Evolutionary conservation across 352 stramenopile genomes (phyloP).

Genomic region (Pythium biforme): DNA sequence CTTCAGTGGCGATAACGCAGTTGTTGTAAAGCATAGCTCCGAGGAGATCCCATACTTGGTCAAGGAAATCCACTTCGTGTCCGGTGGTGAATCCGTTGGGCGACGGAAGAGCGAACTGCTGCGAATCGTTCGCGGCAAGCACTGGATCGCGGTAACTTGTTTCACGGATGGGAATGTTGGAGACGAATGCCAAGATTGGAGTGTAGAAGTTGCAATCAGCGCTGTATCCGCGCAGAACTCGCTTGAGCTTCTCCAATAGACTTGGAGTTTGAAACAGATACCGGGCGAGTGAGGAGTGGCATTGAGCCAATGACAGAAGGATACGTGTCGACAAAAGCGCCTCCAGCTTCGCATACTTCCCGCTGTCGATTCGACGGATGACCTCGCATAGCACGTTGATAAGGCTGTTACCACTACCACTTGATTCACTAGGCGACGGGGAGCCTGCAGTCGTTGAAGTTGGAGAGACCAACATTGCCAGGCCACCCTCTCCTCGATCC

Average conservation of each 20-base stretch:
- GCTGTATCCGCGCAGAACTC: constrained; percentile 43
- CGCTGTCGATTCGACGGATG: constrained; percentile 37
- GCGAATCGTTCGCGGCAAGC: constrained; percentile 6
- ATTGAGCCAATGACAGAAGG: constrained; percentile 60
- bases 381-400: constrained; percentile 53
- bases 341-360: constrained; percentile 37
- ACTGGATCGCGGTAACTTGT: constrained; percentile 54
- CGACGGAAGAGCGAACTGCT: constrained; percentile 37
- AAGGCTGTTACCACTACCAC: constrained; percentile 22
- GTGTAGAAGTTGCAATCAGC: constrained; percentile 51
- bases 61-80: constrained; percentile 27
- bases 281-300: constrained; percentile 42
- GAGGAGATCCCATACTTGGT: constrained; percentile 67
- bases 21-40: constrained; percentile 55
- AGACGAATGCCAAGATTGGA: constrained; percentile 61
- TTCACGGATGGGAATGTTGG: constrained; percentile 51
- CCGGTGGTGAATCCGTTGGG: constrained; percentile 17
- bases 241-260: constrained; percentile 42
- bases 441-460: neutral
- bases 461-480: constrained; percentile 12
- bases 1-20: constrained; percentile 26
- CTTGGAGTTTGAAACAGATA: constrained; percentile 38
- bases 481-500: constrained; percentile 10
- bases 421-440: neutral
- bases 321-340: constrained; percentile 47